These are phyloP conservation scores for Astraeus odoratus DNA, from an alignment of 768 basidiomycete genomes.

Conservation along the genomic window DNA sequence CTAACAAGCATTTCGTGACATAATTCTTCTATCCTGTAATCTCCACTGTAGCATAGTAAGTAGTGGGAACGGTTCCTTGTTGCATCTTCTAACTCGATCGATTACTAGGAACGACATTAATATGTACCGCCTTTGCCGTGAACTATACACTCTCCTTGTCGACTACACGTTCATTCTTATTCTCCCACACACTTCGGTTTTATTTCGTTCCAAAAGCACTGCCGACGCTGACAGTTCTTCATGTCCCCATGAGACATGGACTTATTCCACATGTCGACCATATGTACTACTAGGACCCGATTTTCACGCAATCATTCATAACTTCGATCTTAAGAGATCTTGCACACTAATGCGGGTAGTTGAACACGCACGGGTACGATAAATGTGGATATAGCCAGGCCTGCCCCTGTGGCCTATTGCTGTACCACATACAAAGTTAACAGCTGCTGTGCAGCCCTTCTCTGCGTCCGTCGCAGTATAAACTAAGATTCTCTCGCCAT, in stretches of 20 bases:
- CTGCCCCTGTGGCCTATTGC: no score
- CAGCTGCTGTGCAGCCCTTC: no score
- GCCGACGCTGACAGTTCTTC: no score
- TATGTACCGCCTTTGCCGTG: not conserved
- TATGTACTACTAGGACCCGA: no score
- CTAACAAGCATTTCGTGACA: slow-evolving; percentile 17
- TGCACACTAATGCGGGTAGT: no score
- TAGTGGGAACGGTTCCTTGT: not conserved
- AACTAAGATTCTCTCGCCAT: not conserved
- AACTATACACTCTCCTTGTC: not conserved
- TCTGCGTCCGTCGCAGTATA: not conserved
- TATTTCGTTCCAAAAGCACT: not conserved
- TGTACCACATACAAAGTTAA: no score
- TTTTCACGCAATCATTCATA: no score
- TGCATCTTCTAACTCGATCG: not conserved
- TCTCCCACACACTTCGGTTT: not conserved
- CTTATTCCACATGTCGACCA: no score
- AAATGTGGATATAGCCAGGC: no score
- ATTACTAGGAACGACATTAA: not conserved
- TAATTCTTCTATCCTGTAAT: slow-evolving; percentile 12
- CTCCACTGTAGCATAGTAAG: not conserved
- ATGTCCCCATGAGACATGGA: not conserved
- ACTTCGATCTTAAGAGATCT: no score
- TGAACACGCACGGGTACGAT: no score
- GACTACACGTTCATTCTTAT: not conserved